Base-by-base conservation (phyloP, 192 early-diverging fungal genomes). In the Coemansia sp. region DNA sequence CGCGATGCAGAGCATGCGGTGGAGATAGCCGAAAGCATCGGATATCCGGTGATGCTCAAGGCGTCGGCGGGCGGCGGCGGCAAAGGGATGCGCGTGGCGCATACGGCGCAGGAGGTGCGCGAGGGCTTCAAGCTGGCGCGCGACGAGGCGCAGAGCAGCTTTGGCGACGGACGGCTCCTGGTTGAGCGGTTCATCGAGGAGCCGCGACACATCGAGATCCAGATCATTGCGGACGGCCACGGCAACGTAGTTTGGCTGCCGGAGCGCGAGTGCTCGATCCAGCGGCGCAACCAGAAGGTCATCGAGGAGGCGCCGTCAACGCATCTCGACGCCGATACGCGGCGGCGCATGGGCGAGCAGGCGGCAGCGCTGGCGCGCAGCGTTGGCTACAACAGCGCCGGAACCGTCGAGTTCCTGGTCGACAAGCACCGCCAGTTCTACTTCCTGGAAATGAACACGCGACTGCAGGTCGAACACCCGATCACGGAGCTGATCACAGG, bases 161-260 rank as follows among this genome's bases (percentile, higher is more conserved):
- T 98, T 68, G 96, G 94, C 49, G 96, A 98, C 77, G 88, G 89
- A 66, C 85, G 93, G 19, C 79, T 98, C 10, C 85, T 98, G 54
- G 90, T 98, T 21, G 96, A 98, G 77, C 93, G 92, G 81, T 98
- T 92, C 70, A 91, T 98, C 62, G 91, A 92, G 46, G 85, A 93
- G 59, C 93, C 88, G 39, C 87, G 89, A 21, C 90, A 90, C 63
- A 92, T 93, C 63, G 89, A 90, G 76, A 88, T 93, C 36, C 91
- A 91, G 72, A 76, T 91, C 19, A 68, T 93, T 26, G 90, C 86
- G 6, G 88, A 90, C 69, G 86, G 85, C 63, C 76, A 82, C 62
- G 92, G 93, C 64, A 88, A 91, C 71, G 82, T 85, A 15, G 63
- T 93, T 37, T 98, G 93, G 77, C 78, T 98, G 45, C 94, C 94